Evolutionary conservation across 306 rosid genomes (phyloP), one percentile per base, ranked within the genome.

Genomic region (Rosa lucieae): DNA sequence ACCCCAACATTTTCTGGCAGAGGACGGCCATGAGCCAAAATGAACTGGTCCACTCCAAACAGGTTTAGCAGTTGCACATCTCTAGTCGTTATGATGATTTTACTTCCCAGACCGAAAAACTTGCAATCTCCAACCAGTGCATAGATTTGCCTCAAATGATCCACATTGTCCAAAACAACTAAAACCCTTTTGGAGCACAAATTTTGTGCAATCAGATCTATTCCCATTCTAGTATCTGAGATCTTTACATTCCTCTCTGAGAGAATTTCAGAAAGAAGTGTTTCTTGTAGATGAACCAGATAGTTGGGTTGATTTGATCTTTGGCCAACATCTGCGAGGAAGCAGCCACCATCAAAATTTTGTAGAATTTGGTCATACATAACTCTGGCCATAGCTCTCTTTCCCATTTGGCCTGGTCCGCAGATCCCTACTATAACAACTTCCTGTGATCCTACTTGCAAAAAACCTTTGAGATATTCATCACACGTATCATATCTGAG

Each of bases 311-410:
- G 35, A 18, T 70, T 13, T 79, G 74, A 23, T 17, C 43, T 72
- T 65, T 39, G 43, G 15, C 58, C 39, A 4, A 79, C 47, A 65
- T 46, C 15, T 37, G 6, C 9, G 17, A 79, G 78, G 40, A 79
- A 73, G 73, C 78, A 20, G 48, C 83, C 74, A 4, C 74, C 78
- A 35, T 79, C 78, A 66, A 72, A 79, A n/a, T 77, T 79, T 26
- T 13, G 55, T 4, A 17, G 29, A 15, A 73, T 63, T 23, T 49
- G 47, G 0, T 79, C 59, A 23, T 56, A 79, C 42, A 73, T 15
- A 49, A 72, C 52, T 39, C 55, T 63, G 18, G 78, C 78, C 74
- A 79, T 79, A 40, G 44, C 73, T 51, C 78, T 79, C 56, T 79
- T 79, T 52, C 78, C 78, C 83, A 79, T 73, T 48, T 62, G n/a